Evolutionary conservation across 2,329 filamentous ascomycete species (phyloP).

Genomic region (Zymoseptoria crescenta): DNA sequence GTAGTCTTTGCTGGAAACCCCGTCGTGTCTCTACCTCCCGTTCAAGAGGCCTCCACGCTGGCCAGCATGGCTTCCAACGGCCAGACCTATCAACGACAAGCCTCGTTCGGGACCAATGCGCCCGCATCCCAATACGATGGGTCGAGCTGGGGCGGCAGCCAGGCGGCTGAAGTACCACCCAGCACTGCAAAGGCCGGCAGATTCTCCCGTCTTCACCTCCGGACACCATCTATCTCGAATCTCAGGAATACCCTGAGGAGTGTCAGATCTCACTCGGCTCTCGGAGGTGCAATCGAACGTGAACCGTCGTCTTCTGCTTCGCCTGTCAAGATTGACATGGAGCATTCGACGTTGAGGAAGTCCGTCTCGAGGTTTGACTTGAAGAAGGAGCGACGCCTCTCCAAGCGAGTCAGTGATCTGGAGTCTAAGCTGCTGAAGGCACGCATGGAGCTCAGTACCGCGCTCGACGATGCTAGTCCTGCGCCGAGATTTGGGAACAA

Average conservation of each 20-base stretch:
- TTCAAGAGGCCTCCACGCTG: background rate
- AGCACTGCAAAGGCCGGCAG: conserved; percentile 9
- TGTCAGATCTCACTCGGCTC: conserved; percentile 26
- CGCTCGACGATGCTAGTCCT: conserved; percentile 38
- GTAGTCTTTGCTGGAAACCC: conserved; percentile 1
- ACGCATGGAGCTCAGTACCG: conserved; percentile 46
- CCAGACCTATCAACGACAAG: conserved; percentile 11
- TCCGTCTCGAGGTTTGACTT: conserved; percentile 50
- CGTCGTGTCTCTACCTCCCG: background rate
- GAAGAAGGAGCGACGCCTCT: conserved; percentile 47
- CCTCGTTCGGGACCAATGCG: conserved; percentile 11
- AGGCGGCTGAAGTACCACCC: conserved; percentile 7
- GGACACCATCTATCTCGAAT: conserved; percentile 27
- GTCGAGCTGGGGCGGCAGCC: conserved; percentile 12
- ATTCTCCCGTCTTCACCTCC: conserved; percentile 22
- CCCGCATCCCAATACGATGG: conserved; percentile 10
- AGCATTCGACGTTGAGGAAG: conserved; percentile 33
- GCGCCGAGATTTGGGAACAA: conserved; percentile 30
- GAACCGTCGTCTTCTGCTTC: conserved; percentile 30
- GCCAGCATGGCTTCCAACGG: conserved; percentile 1
- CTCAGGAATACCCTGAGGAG: conserved; percentile 28
- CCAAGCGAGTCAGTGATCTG: conserved; percentile 53
- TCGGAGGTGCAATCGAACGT: conserved; percentile 25
- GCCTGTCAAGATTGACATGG: conserved; percentile 25
- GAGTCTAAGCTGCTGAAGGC: conserved; percentile 51